These are phyloP conservation scores for Daedaleopsis nitida DNA, from an alignment of 768 basidiomycete genomes.

Conservation along the genomic window DNA sequence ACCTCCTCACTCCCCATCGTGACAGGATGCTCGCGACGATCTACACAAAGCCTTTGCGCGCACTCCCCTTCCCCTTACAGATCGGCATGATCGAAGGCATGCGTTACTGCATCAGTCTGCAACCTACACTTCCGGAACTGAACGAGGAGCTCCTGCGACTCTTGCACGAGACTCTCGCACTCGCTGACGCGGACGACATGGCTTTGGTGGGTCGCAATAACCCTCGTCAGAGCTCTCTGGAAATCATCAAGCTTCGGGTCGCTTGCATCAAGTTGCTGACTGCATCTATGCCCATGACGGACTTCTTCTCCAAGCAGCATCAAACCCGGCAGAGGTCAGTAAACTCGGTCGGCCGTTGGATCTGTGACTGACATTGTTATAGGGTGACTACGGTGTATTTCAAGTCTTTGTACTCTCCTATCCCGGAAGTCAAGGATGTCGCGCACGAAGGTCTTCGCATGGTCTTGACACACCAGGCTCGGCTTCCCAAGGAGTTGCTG, in stretches of 20 bases:
- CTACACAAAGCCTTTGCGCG: slow-evolving; percentile 95
- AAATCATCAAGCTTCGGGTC: slow-evolving; percentile 87
- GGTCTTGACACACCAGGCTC: slow-evolving; percentile 86
- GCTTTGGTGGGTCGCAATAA: slow-evolving; percentile 74
- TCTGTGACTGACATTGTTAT: background rate
- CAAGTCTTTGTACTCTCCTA: slow-evolving; percentile 94
- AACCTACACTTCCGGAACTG: slow-evolving; percentile 87
- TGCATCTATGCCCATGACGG: slow-evolving; percentile 92
- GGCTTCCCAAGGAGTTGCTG: slow-evolving; percentile 91
- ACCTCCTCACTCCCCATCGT: slow-evolving; percentile 82
- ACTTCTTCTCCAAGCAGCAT: slow-evolving; percentile 86
- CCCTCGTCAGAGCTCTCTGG: slow-evolving; percentile 74
- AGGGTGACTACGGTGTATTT: slow-evolving; percentile 97
- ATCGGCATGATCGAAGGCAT: slow-evolving; percentile 98
- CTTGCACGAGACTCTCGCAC: slow-evolving; percentile 88
- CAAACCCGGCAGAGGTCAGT: slow-evolving; percentile 82
- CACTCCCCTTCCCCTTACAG: slow-evolving; percentile 91
- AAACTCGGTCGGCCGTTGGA: background rate
- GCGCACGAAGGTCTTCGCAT: slow-evolving; percentile 91
- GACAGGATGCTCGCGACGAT: slow-evolving; percentile 88
- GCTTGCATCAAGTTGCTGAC: slow-evolving; percentile 92
- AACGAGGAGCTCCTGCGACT: slow-evolving; percentile 92
- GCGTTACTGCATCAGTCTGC: slow-evolving; percentile 87
- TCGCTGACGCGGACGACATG: slow-evolving; percentile 95
- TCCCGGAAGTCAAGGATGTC: slow-evolving; percentile 90